Base-by-base conservation (phyloP, 2,329 filamentous ascomycete species). In the Aspergillus neoniger region DNA sequence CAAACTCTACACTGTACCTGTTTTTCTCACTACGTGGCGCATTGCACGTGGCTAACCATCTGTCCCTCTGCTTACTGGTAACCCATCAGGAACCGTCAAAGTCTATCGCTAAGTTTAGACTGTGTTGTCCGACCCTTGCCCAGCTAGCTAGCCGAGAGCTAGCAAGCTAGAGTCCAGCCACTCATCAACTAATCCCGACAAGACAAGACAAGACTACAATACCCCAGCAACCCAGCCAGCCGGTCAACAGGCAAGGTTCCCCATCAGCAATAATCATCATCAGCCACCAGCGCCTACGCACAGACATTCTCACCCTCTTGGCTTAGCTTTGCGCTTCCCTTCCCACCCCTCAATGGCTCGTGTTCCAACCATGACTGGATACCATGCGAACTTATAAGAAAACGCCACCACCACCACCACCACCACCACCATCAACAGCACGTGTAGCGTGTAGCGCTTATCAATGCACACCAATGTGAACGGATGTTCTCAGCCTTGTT, bases 31-130 rank as follows among this genome's bases (percentile, higher is more conserved):
- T 32, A 12, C 9, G 23, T 53, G 50, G 30, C 50, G 50, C 17
- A 38, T 21, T 36, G 17, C 30, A 44, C 17, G 28, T 32, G 30
- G 38, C 43, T 59, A 36, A 50, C 39, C 43, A 36, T 15, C 32
- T 23, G 55, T 52, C 23, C 21, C 14, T 21, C 41, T 55, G 50
- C 58, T 61, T 12, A 63, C 52, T 53, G 17, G 30, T 38, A 17
- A 36, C 32, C 30, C 56, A 17, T 17, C 55, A 67, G 65, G 65
- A 44, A 63, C 63, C 17, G 64, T 67, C 58, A 67, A 67, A 57
- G 57, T 67, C 41, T 67, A 67, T 55, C 63, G 55, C 53, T 36
- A 36, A 36, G 32, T 36, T 36, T 55, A 55, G 41, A 23, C 44
- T 25, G 44, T 38, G 14, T 44, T 23, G 19, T 44, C 41, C 19